phyloP scores from a whole-genome alignment of 2,329 filamentous ascomycete genomes.

The Alternaria brassicae region DNA sequence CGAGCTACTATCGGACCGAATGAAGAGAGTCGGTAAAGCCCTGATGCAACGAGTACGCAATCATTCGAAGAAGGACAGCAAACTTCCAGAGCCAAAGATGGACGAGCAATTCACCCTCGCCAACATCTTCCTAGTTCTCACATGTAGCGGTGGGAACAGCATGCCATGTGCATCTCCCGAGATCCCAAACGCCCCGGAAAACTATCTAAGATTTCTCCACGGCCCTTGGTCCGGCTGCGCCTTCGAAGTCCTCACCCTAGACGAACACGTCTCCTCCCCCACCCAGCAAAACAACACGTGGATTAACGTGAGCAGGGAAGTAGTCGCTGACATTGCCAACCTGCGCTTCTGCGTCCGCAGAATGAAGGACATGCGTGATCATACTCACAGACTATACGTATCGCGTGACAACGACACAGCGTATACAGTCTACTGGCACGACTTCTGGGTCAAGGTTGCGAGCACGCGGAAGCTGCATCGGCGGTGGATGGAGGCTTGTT shows the following conservation, averaged over 20 bases:
- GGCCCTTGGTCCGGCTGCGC: constrained; percentile 19
- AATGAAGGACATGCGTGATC: background rate
- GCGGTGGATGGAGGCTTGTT: background rate
- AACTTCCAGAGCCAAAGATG: background rate
- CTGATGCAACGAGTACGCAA: background rate
- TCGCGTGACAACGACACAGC: background rate
- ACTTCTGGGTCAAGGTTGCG: constrained; percentile 37
- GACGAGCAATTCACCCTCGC: constrained; percentile 9
- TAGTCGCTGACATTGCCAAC: constrained; percentile 13
- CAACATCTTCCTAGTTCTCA: constrained; percentile 14
- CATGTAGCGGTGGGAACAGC: background rate
- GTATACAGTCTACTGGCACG: constrained; percentile 35
- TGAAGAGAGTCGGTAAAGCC: background rate
- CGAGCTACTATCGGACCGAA: background rate
- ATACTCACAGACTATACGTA: background rate
- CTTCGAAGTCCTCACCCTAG: constrained; percentile 19
- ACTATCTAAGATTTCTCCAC: constrained; percentile 5
- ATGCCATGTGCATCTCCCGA: background rate
- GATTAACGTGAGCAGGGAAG: constrained; percentile 15
- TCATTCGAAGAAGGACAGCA: background rate
- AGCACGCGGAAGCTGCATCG: background rate
- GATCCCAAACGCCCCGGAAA: background rate
- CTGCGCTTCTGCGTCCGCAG: constrained; percentile 10
- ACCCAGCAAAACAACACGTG: background rate
- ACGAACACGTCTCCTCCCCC: constrained; percentile 7